Conservation (phyloP, 305 asterid species). For the Nicotiana rustica region DNA sequence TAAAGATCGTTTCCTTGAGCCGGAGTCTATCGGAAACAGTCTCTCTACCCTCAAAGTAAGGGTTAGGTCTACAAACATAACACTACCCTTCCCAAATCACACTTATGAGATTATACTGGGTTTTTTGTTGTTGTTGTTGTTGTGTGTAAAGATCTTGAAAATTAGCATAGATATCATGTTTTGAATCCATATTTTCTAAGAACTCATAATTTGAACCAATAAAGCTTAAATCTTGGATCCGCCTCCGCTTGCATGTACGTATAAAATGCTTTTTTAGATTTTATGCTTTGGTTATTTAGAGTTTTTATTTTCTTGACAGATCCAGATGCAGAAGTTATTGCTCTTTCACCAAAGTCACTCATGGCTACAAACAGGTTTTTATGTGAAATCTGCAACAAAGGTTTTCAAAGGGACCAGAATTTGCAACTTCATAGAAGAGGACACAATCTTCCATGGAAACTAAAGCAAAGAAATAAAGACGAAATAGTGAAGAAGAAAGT, state of each 20-base stretch:
- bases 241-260: neutral
- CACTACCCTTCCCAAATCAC: too few species aligned
- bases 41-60: too few species aligned
- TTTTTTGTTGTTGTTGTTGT: too few species aligned
- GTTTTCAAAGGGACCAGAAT: slow-evolving; percentile 86
- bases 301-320: slow-evolving; percentile 47
- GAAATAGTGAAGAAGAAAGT: slow-evolving; percentile 74
- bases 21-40: too few species aligned
- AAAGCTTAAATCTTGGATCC: neutral
- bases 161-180: neutral
- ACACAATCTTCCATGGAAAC: slow-evolving; percentile 96
- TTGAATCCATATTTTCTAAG: neutral
- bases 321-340: slow-evolving; percentile 92
- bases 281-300: neutral
- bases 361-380: slow-evolving; percentile 87
- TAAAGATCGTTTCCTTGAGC: too few species aligned
- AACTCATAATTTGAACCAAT: neutral
- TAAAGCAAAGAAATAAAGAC: slow-evolving; percentile 71
- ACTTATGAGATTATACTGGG: too few species aligned
- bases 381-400: slow-evolving; percentile 91
- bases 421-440: slow-evolving; percentile 95
- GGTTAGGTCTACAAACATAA: too few species aligned
- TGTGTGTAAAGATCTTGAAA: neutral
- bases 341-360: slow-evolving; percentile 78
- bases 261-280: neutral